Conservation (phyloP, 257 asterid genomes). For the Leonotis leonurus region DNA sequence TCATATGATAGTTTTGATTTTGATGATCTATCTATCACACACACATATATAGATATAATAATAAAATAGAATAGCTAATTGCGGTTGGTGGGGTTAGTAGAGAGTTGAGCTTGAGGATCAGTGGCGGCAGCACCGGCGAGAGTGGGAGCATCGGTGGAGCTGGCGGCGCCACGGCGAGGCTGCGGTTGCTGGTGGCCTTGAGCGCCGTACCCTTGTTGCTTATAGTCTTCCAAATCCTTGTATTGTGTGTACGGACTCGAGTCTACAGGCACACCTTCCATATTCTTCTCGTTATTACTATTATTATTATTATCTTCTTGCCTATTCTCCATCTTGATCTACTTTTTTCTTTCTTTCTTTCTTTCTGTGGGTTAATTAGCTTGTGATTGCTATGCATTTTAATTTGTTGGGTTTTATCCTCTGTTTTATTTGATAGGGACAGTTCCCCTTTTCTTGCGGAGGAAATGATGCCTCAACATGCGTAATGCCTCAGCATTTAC, state of each 20-base stretch:
- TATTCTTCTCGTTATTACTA: constrained; percentile 13
- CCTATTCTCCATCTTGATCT: background rate
- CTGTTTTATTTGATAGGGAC: background rate
- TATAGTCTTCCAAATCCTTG: constrained; percentile 77
- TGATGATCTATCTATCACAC: too few relatives aligned
- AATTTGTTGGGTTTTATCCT: background rate
- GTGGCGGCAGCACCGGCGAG: constrained; percentile 27
- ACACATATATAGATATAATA: too few relatives aligned
- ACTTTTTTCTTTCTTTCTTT: background rate
- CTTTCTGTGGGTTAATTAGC: too few relatives aligned
- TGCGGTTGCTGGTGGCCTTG: constrained; percentile 68
- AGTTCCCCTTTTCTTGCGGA: constrained; percentile 4
- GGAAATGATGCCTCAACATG: constrained; percentile 9
- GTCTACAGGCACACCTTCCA: constrained; percentile 54
- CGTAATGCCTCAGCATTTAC: constrained; percentile 6
- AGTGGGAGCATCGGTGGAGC: constrained; percentile 85
- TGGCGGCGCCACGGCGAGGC: constrained; percentile 67
- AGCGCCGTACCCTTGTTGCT: constrained; percentile 66
- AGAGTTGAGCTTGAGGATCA: constrained; percentile 19
- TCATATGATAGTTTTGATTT: too few relatives aligned
- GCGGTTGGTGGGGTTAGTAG: background rate
- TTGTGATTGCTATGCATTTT: too few relatives aligned
- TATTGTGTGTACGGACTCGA: constrained; percentile 77
- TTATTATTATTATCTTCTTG: background rate
- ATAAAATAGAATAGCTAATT: too few relatives aligned